These are phyloP conservation scores for Penicillium sp. DNA, from an alignment of 2,329 filamentous ascomycete genomes.

Conservation along the genomic window DNA sequence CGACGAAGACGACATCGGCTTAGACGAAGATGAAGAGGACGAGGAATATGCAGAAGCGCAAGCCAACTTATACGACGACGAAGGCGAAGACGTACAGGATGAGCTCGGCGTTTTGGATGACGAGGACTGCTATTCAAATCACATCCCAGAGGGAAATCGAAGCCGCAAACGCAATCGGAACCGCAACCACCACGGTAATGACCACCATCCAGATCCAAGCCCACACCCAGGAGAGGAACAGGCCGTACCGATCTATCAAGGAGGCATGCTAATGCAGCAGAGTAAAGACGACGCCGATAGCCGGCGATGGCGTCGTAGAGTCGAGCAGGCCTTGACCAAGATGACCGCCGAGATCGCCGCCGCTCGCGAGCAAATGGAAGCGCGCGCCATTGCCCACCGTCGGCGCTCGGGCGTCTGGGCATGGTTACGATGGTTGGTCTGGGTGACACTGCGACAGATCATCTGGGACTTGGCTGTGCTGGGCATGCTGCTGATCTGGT, in stretches of 20 bases:
- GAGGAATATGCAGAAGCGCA: conserved; percentile 44
- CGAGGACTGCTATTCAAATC: conserved; percentile 6
- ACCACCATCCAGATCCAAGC: conserved; percentile 18
- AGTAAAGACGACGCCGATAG: conserved; percentile 37
- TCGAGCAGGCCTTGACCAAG: conserved; percentile 84
- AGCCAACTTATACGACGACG: conserved; percentile 37
- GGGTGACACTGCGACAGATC: conserved; percentile 73
- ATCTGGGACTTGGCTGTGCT: conserved; percentile 69
- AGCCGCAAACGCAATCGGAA: conserved; percentile 16
- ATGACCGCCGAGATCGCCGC: conserved; percentile 93
- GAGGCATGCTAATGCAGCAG: conserved; percentile 20
- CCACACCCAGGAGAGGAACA: conserved; percentile 19
- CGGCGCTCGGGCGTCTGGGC: conserved; percentile 68
- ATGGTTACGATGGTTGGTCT: conserved; percentile 74
- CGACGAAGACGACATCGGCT: conserved; percentile 43
- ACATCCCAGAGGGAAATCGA: conserved; percentile 3
- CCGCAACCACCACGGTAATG: conserved; percentile 15
- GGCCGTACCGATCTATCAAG: not conserved
- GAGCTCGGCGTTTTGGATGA: conserved; percentile 12
- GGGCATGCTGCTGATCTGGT: conserved; percentile 45
- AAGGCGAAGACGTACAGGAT: conserved; percentile 23
- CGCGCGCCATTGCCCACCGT: conserved; percentile 72
- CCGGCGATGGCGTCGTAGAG: conserved; percentile 75
- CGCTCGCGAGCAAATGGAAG: conserved; percentile 85
- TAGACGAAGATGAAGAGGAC: conserved; percentile 41